Base-by-base conservation (phyloP, 2,329 filamentous ascomycete species). In the Paraphoma chrysanthemicola region DNA sequence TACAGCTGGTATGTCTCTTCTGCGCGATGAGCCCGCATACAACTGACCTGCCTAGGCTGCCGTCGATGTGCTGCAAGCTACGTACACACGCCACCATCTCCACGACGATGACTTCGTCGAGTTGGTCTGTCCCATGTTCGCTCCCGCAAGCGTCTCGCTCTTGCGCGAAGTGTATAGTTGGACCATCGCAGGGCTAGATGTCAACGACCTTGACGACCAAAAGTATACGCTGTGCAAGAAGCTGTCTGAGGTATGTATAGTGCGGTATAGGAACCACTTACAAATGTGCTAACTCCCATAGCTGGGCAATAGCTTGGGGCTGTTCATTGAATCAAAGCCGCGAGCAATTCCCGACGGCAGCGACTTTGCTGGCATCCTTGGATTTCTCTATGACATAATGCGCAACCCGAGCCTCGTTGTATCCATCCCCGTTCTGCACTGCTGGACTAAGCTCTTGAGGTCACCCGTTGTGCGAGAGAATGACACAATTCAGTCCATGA, bases 171-270 rank as follows among this genome's bases (percentile, higher is more conserved):
- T 97, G 11, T 93, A 92, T 68, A 86, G 90, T 59, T 95, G 91
- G 90, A 91, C 92, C 4, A 78, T 87, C 10, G 88, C 94, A 43
- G 90, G 93, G 62, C 86, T 92, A 56, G 88, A 93, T 62, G 85
- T 91, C 3, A 86, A 91, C 56, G 90, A 97, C 66, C 87, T 97
- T 56, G 91, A 97, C 64, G 92, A 97, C 69, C 89, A 93, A 70
- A 96, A 93, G 73, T 98, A 99, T 74, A 88, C 92, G 53, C 88
- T 97, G 65, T 88, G 91, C 41, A 98, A 98, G 80, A 97, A 96
- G 77, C 86, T 98, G 45, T 93, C 93, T 1, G 95, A 99, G 85
- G 91, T 93, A 83, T 63, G 79, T 43, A 16, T 14, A 23, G 23
- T 23, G 5, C 23, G 23, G 23, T 23, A 5, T 23, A 23, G 23